A percentile compares a stretch with the other conserved stretches of the same genome.
Evolutionary conservation across 805 yeast genomes (phyloP).

Genomic region (Hanseniaspora jakobsenii): DNA sequence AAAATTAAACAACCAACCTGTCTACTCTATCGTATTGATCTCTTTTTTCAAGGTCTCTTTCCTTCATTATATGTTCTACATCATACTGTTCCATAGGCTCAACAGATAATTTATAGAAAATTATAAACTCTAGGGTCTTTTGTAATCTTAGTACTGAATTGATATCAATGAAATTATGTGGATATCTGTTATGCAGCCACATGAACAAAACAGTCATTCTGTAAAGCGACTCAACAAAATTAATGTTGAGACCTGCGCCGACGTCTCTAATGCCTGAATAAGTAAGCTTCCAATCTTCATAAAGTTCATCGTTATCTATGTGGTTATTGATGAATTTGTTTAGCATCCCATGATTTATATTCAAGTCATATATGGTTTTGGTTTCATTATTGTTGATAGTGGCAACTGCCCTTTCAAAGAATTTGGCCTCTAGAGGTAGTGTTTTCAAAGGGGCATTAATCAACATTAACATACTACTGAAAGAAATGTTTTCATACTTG

Average conservation of each 20-base stretch:
- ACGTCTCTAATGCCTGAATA: background rate
- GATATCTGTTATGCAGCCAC: constrained; percentile 84
- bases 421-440: constrained; percentile 30
- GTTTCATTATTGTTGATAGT: constrained; percentile 47
- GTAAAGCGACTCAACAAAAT: constrained; percentile 49
- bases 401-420: constrained; percentile 36
- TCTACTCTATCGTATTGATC: background rate
- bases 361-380: constrained; percentile 44
- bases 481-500: constrained; percentile 30
- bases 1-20: background rate
- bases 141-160: constrained; percentile 63
- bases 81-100: background rate
- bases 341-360: constrained; percentile 25
- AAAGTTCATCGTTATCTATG: background rate
- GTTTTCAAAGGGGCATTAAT: constrained; percentile 52
- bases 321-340: constrained; percentile 17
- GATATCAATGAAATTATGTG: constrained; percentile 63
- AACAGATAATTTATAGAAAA: constrained; percentile 29
- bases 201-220: constrained; percentile 53
- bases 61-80: background rate
- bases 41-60: background rate
- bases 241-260: constrained; percentile 17
- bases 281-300: background rate
- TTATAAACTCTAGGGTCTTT: constrained; percentile 47
- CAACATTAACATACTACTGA: constrained; percentile 46